These are phyloP conservation scores for Knoxdaviesia proteae DNA, from an alignment of 2,329 filamentous ascomycete species.

Conservation along the genomic window DNA sequence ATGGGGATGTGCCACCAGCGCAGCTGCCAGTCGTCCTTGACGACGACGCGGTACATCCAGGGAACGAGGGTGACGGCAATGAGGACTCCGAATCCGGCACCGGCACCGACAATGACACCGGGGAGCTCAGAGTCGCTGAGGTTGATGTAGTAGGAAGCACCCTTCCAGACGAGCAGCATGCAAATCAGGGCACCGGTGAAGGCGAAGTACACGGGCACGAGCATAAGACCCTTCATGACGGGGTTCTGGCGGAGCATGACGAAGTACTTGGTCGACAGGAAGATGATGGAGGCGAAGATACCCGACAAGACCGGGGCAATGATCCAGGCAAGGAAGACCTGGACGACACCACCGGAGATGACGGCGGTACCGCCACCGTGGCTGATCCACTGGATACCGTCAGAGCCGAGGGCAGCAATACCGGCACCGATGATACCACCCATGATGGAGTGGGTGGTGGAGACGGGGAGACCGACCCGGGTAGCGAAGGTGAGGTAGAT, in stretches of 20 bases:
- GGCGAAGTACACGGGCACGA: slow-evolving; percentile 37
- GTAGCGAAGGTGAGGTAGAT: slow-evolving; percentile 32
- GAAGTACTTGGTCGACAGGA: slow-evolving; percentile 29
- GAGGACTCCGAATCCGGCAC: slow-evolving; percentile 18
- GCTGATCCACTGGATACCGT: slow-evolving; percentile 16
- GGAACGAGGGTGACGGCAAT: slow-evolving; percentile 30
- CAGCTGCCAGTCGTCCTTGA: slow-evolving; percentile 29
- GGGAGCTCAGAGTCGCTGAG: slow-evolving; percentile 7
- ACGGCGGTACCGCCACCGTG: slow-evolving; percentile 2
- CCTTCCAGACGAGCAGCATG: slow-evolving; percentile 41
- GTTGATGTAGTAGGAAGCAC: slow-evolving; percentile 20
- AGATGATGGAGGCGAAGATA: slow-evolving; percentile 15
- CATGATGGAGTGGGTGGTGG: slow-evolving; percentile 31
- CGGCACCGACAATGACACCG: slow-evolving; percentile 19
- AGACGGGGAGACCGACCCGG: slow-evolving; percentile 27
- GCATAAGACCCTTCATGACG: slow-evolving; percentile 27
- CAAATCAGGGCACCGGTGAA: slow-evolving; percentile 33
- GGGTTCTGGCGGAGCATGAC: slow-evolving; percentile 33
- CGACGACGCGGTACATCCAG: slow-evolving; percentile 26
- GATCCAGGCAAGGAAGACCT: slow-evolving; percentile 18
- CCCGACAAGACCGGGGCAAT: slow-evolving; percentile 15
- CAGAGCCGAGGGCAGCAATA: slow-evolving; percentile 15
- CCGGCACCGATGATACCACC: slow-evolving; percentile 18
- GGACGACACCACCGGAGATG: slow-evolving; percentile 13
- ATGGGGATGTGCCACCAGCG: slow-evolving; percentile 24